These are phyloP conservation scores for Tolypocladium ovalisporum DNA, from an alignment of 2,329 filamentous ascomycete species.

Conservation along the genomic window DNA sequence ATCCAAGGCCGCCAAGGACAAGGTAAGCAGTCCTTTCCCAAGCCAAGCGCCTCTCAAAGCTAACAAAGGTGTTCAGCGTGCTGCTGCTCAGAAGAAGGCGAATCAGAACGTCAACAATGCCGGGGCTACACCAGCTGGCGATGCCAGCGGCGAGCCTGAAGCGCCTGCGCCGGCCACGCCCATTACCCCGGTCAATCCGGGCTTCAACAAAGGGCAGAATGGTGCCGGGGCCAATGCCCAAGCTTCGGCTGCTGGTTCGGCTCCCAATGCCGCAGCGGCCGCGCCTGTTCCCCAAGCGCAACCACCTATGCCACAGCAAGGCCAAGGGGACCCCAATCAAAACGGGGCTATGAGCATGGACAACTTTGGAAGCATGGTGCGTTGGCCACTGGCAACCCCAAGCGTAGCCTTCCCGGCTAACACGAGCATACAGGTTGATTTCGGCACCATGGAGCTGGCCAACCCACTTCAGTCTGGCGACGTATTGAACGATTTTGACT, in stretches of 20 bases:
- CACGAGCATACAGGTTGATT: conserved; percentile 26
- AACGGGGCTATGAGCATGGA: conserved; percentile 34
- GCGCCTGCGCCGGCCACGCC: conserved; percentile 52
- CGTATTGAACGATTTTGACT: conserved; percentile 56
- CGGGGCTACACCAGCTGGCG: conserved; percentile 45
- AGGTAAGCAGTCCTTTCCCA: conserved; percentile 40
- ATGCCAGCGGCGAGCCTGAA: conserved; percentile 44
- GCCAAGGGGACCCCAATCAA: conserved; percentile 37
- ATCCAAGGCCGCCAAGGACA: conserved; percentile 50
- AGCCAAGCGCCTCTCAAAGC: neutral
- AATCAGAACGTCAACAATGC: conserved; percentile 38
- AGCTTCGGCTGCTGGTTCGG: conserved; percentile 8
- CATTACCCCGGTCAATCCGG: conserved; percentile 46
- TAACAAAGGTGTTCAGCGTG: conserved; percentile 25
- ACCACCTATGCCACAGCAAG: conserved; percentile 31
- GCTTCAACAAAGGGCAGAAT: conserved; percentile 30
- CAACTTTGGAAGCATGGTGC: conserved; percentile 31
- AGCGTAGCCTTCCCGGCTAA: conserved; percentile 2
- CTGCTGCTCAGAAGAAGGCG: conserved; percentile 51
- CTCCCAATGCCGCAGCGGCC: conserved; percentile 18
- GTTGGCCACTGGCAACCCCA: conserved; percentile 7
- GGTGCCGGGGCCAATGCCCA: conserved; percentile 17
- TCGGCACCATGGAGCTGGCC: conserved; percentile 40
- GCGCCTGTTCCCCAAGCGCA: conserved; percentile 25
- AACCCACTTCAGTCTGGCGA: conserved; percentile 42